Evolutionary conservation across 2,329 filamentous ascomycete genomes (phyloP).

Genomic region (Fusarium veterinarium): DNA sequence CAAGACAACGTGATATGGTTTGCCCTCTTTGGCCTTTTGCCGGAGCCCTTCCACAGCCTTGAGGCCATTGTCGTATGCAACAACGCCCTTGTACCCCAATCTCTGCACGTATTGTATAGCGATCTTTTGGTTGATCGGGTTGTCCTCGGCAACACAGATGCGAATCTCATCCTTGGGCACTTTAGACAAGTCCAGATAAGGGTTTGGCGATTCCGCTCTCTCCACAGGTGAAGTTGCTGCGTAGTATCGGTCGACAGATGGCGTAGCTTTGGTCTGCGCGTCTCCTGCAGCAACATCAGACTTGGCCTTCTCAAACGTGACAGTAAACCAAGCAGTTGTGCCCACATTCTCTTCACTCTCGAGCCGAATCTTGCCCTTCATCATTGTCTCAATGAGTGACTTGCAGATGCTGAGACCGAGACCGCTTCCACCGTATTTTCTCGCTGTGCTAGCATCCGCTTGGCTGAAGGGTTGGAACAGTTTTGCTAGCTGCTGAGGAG

Average conservation of each 20-base stretch:
- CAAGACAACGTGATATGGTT: conserved; percentile 87
- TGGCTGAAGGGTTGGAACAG: conserved; percentile 94
- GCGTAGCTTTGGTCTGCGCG: conserved; percentile 54
- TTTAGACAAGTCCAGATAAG: conserved; percentile 74
- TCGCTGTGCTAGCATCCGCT: conserved; percentile 88
- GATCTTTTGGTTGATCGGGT: conserved; percentile 93
- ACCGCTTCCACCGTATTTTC: conserved; percentile 92
- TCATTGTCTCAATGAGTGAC: conserved; percentile 90
- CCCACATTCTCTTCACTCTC: conserved; percentile 79
- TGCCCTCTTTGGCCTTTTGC: conserved; percentile 74
- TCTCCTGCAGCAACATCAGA: conserved; percentile 69
- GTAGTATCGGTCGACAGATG: conserved; percentile 52
- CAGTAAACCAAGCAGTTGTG: conserved; percentile 80
- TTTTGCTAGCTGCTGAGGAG: conserved; percentile 82
- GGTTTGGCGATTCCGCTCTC: conserved; percentile 54
- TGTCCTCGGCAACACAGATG: conserved; percentile 95
- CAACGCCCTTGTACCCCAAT: conserved; percentile 82
- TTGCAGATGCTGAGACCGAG: conserved; percentile 95
- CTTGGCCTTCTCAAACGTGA: conserved; percentile 86
- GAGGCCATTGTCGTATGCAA: conserved; percentile 89
- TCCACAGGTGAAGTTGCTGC: conserved; percentile 50
- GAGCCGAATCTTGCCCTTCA: conserved; percentile 86
- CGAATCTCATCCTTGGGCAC: conserved; percentile 83
- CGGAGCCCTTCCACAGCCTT: conserved; percentile 90
- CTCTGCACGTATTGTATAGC: conserved; percentile 90